Evolutionary conservation across 768 basidiomycete species (phyloP).

Genomic region (Termitomyces sp.): DNA sequence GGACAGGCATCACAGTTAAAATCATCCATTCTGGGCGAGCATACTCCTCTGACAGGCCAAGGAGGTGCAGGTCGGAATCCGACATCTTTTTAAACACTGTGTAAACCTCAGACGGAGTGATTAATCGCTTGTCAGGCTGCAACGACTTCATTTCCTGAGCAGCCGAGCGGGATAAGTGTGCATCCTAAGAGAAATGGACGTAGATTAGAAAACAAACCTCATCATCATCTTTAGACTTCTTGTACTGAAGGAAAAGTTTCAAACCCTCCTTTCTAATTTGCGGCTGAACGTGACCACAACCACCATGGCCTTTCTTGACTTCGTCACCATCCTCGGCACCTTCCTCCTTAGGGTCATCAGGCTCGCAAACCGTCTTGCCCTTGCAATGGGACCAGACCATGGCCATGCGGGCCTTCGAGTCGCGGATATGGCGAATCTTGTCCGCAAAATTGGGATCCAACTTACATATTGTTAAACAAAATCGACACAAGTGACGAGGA

Average conservation of each 20-base stretch:
- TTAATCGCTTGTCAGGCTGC: conserved; percentile 76
- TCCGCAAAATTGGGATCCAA: conserved; percentile 80
- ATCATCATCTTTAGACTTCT: conserved; percentile 90
- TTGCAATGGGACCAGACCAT: conserved; percentile 85
- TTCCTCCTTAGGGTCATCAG: conserved; percentile 86
- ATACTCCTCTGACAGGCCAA: conserved; percentile 93
- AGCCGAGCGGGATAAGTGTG: conserved; percentile 1
- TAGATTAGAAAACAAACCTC: conserved; percentile 56
- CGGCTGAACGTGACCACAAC: conserved; percentile 92
- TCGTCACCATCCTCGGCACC: conserved; percentile 66
- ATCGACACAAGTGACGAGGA: conserved; percentile 20
- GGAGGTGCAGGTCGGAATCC: conserved; percentile 76
- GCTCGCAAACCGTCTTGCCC: conserved; percentile 81
- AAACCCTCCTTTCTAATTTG: conserved; percentile 89
- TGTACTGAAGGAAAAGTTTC: conserved; percentile 92
- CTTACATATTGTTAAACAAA: conserved; percentile 39
- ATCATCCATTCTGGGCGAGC: conserved; percentile 99
- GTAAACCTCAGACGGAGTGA: conserved; percentile 86
- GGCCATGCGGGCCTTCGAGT: conserved; percentile 83
- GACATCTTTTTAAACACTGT: conserved; percentile 95
- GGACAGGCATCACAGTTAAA: conserved; percentile 93
- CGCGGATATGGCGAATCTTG: conserved; percentile 81
- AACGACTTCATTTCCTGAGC: conserved; percentile 70
- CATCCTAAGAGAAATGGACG: neutral
- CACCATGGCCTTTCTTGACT: conserved; percentile 89